Percentiles rank a stretch among this genome's conserved stretches.
Conservation (phyloP, 148 eudicot species). For the Rhododendron molle region DNA sequence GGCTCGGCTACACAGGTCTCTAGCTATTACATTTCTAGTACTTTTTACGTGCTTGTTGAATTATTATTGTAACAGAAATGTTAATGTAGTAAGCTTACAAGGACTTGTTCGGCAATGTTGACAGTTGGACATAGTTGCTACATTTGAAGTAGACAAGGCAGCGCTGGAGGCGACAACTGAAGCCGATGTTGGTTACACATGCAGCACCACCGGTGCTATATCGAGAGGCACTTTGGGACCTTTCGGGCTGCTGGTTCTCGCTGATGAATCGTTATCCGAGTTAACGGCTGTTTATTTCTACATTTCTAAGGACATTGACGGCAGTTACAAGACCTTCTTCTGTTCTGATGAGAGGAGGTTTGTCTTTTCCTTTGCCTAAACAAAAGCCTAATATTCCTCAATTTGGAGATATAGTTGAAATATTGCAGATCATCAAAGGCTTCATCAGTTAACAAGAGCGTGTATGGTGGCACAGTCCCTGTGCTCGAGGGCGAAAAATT, state of each 20-base stretch:
- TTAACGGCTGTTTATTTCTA: slow-evolving; percentile 79
- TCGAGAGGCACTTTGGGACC: slow-evolving; percentile 68
- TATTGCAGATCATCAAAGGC: slow-evolving; percentile 64
- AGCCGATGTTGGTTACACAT: slow-evolving; percentile 52
- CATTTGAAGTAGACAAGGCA: slow-evolving; percentile 49
- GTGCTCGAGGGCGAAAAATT: slow-evolving; percentile 68
- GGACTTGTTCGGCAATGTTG: not conserved
- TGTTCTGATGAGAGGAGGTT: slow-evolving; percentile 79
- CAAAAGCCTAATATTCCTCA: not conserved
- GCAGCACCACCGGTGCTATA: slow-evolving; percentile 52
- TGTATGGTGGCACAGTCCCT: slow-evolving; percentile 69
- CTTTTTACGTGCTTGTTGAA: not conserved
- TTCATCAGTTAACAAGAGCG: slow-evolving; percentile 41
- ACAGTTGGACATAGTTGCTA: slow-evolving; percentile 71
- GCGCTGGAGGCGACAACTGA: slow-evolving; percentile 43
- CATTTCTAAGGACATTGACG: slow-evolving; percentile 54
- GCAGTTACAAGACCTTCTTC: slow-evolving; percentile 52
- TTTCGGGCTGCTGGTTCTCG: slow-evolving; percentile 74
- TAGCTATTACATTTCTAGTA: not conserved
- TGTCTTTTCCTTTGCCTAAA: not conserved
- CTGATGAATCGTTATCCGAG: slow-evolving; percentile 65
- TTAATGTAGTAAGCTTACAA: not conserved
- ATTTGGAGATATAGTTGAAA: not conserved
- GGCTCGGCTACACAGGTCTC: slow-evolving; percentile 64
- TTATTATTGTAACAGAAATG: not conserved